Conservation (phyloP, 2,329 filamentous ascomycete species). For the Anthostomella pinea region DNA sequence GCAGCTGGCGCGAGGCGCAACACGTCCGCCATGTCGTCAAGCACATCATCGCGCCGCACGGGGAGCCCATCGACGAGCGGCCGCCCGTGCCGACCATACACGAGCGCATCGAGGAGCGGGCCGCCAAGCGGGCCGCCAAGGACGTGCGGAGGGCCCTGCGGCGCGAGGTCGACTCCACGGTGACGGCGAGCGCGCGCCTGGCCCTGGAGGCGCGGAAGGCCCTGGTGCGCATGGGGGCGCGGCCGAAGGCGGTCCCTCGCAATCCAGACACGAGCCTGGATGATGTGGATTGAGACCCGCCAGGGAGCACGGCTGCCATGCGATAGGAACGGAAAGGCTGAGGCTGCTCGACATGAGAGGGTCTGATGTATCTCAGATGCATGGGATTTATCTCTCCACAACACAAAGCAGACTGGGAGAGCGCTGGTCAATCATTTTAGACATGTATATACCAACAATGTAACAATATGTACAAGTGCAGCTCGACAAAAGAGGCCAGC, state of each 20-base stretch:
- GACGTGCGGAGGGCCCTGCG: conserved; percentile 15
- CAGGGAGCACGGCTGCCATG: no score
- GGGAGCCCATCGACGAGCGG: conserved; percentile 59
- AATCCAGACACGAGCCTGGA: neutral
- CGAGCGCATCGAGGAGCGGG: conserved; percentile 57
- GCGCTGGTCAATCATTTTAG: conserved; percentile 6
- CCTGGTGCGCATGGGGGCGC: neutral
- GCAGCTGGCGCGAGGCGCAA: conserved; percentile 63
- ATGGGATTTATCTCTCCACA: no score
- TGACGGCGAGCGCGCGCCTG: neutral
- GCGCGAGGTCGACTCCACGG: conserved; percentile 1
- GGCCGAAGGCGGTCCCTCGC: neutral
- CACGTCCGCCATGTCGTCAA: conserved; percentile 72
- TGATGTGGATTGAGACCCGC: conserved; percentile 9
- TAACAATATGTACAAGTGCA: conserved; percentile 16
- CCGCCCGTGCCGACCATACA: conserved; percentile 63
- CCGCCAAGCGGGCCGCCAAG: conserved; percentile 17
- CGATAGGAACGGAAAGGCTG: no score
- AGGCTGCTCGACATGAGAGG: no score
- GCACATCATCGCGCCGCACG: conserved; percentile 68
- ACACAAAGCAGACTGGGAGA: neutral
- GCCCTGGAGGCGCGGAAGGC: neutral
- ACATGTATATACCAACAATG: conserved; percentile 15
- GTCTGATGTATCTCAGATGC: no score
- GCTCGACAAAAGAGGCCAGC: conserved; percentile 1